A percentile compares a stretch with the other conserved stretches of the same genome.
These are phyloP conservation scores for Leucoagaricus sp. DNA, from an alignment of 1,284 basidiomycete species.

Conservation along the genomic window DNA sequence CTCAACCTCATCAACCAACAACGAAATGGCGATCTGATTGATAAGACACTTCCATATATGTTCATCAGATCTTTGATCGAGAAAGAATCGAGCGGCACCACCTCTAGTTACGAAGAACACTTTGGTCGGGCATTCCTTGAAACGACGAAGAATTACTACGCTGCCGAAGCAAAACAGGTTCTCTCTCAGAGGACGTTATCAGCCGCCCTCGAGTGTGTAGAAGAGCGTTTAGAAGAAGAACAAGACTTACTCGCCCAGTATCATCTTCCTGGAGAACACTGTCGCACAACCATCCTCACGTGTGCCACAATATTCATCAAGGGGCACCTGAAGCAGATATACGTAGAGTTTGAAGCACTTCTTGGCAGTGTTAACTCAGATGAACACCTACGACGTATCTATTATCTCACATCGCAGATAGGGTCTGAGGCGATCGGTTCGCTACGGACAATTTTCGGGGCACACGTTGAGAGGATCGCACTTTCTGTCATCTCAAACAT, in stretches of 20 bases:
- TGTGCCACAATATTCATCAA: neutral
- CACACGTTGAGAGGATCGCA: too few species aligned
- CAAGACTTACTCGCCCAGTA: too few species aligned
- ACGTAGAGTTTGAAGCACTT: neutral
- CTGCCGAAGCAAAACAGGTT: neutral
- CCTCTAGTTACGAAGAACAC: neutral
- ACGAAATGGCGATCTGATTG: too few species aligned
- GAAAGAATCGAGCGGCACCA: neutral
- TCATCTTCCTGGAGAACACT: neutral
- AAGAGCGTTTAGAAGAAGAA: neutral
- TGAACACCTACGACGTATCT: too few species aligned
- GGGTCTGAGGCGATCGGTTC: too few species aligned
- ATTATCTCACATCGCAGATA: too few species aligned
- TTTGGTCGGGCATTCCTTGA: neutral
- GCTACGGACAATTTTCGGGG: too few species aligned
- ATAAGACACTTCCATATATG: too few species aligned
- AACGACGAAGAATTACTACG: neutral
- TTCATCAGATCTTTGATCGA: neutral
- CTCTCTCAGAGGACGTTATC: neutral
- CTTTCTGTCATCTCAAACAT: too few species aligned
- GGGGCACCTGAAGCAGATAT: neutral
- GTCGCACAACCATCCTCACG: too few species aligned
- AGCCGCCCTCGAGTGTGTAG: neutral
- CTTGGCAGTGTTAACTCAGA: too few species aligned
- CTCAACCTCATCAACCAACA: too few species aligned